A percentile compares a stretch with the other conserved stretches of the same genome.
Conservation (phyloP, 306 rosid species). For the Ziziphus jujuba region DNA sequence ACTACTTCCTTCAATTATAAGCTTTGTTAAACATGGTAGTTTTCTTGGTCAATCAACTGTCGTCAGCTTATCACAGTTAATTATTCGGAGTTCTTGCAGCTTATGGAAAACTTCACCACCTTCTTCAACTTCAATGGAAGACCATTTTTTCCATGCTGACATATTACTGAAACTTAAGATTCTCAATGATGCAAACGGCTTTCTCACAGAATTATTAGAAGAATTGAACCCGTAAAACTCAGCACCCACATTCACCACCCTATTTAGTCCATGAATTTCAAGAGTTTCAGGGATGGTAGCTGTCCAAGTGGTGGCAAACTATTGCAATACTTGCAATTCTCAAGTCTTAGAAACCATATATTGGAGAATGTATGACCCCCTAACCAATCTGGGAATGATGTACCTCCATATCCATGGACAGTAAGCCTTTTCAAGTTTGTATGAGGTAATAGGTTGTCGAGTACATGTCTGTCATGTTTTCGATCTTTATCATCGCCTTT, state of each 20-base stretch:
- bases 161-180: neutral
- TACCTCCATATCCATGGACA: slow-evolving; percentile 10
- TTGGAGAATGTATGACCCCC: slow-evolving; percentile 1
- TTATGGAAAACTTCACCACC: slow-evolving; percentile 2
- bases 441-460: slow-evolving; percentile 20
- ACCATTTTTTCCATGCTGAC: no score
- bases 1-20: neutral
- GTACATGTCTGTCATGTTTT: neutral
- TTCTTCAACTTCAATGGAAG: neutral
- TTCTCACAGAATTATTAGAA: no score
- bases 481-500: neutral
- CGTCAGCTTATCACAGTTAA: neutral
- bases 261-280: neutral
- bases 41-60: neutral
- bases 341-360: neutral
- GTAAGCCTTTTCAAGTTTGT: slow-evolving; percentile 4
- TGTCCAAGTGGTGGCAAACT: slow-evolving; percentile 20
- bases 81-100: neutral
- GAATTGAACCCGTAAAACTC: no score
- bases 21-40: slow-evolving; percentile 16
- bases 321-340: neutral
- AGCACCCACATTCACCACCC: neutral
- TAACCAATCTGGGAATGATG: slow-evolving; percentile 17
- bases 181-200: slow-evolving; percentile 8
- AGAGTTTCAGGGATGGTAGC: slow-evolving; percentile 1